Conservation (phyloP, 768 basidiomycete species). For the Galerina marginata region DNA sequence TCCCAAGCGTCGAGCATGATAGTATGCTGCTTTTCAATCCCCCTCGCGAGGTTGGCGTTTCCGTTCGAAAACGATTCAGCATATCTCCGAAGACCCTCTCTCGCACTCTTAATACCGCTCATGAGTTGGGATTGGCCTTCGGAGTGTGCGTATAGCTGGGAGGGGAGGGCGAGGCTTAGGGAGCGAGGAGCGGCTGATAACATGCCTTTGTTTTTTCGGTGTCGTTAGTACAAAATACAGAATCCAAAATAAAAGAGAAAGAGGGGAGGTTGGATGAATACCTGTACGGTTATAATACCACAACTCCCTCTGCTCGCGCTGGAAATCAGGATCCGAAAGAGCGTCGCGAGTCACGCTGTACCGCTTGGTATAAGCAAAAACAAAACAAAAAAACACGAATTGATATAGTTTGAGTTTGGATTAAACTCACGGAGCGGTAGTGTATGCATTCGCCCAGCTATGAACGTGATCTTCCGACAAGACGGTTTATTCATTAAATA, state of each 20-base stretch:
- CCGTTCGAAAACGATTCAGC: conserved; percentile 36
- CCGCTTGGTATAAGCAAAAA: conserved; percentile 12
- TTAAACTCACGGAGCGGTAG: conserved; percentile 31
- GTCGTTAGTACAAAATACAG: background rate
- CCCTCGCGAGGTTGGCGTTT: conserved; percentile 32
- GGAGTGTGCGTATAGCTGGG: conserved; percentile 25
- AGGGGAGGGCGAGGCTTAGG: conserved; percentile 32
- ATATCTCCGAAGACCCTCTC: conserved; percentile 26
- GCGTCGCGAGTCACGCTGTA: conserved; percentile 27
- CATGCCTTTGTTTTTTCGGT: conserved; percentile 20
- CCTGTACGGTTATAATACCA: conserved; percentile 38
- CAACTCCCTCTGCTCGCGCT: conserved; percentile 26
- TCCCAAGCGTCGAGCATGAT: conserved; percentile 30
- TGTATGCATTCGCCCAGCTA: conserved; percentile 38
- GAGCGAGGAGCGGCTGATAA: conserved; percentile 38
- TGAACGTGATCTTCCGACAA: conserved; percentile 34
- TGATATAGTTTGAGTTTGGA: background rate
- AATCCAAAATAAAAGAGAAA: too few relatives aligned
- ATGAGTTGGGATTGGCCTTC: conserved; percentile 18
- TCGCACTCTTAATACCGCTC: conserved; percentile 22
- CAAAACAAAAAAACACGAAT: background rate
- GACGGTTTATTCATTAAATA: background rate
- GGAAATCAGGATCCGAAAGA: conserved; percentile 28
- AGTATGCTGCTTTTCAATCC: conserved; percentile 35
- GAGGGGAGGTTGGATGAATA: background rate